These are phyloP conservation scores for Acer negundo DNA, from an alignment of 345 rosid species.

Conservation along the genomic window DNA sequence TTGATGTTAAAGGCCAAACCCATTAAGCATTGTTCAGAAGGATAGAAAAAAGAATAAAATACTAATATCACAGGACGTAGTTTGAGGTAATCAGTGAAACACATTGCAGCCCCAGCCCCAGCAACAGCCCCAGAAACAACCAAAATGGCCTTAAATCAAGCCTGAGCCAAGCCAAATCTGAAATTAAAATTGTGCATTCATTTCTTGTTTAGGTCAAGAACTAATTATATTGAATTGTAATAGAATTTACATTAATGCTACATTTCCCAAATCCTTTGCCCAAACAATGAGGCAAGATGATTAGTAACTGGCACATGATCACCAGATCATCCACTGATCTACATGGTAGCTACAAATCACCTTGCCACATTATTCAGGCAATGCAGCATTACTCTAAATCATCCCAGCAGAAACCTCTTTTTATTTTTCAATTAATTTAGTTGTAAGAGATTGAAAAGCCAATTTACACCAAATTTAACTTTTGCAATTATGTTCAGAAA, in stretches of 20 bases:
- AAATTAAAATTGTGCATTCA: neutral
- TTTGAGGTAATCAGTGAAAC: neutral
- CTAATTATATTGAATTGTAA: neutral
- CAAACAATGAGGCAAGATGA: neutral
- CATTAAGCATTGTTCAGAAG: neutral
- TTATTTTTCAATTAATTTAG: neutral
- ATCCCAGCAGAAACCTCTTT: neutral
- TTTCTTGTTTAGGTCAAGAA: neutral
- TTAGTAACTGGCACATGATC: neutral
- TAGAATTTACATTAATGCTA: neutral
- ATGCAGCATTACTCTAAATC: neutral
- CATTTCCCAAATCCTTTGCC: neutral
- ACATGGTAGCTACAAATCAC: neutral
- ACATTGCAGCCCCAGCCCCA: neutral
- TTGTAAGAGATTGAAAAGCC: neutral
- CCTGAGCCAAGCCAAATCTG: neutral
- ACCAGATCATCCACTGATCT: neutral
- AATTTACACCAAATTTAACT: neutral
- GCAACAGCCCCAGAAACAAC: neutral
- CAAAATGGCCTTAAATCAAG: neutral
- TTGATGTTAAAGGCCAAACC: neutral
- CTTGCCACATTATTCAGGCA: neutral
- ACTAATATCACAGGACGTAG: neutral
- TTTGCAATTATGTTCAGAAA: neutral
- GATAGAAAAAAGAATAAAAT: neutral